These are phyloP conservation scores for Coniochaeta prunicola DNA, from an alignment of 2,329 filamentous ascomycete genomes.

Conservation along the genomic window DNA sequence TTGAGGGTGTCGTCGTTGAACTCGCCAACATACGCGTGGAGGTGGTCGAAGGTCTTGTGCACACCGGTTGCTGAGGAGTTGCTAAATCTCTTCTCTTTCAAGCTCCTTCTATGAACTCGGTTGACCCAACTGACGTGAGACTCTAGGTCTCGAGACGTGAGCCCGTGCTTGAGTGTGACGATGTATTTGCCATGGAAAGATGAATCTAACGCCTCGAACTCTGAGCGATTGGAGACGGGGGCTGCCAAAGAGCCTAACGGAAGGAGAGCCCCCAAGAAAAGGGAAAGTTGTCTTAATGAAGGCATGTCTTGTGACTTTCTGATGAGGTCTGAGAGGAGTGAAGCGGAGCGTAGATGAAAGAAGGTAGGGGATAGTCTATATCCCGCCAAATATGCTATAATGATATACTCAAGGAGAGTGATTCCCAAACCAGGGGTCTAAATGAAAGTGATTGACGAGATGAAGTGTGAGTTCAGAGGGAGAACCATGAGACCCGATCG, in stretches of 20 bases:
- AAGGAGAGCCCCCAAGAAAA: neutral
- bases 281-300: neutral
- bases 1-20: conserved; percentile 34
- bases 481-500: no score
- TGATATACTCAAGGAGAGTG: neutral
- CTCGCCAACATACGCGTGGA: conserved; percentile 32
- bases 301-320: neutral
- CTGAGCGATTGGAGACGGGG: neutral
- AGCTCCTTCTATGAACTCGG: conserved; percentile 26
- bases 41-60: conserved; percentile 31
- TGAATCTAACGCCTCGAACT: neutral
- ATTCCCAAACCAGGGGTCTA: neutral
- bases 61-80: conserved; percentile 21
- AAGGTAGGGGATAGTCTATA: neutral
- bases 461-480: neutral
- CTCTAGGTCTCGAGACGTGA: conserved; percentile 21
- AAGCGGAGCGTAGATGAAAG: neutral
- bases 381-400: neutral
- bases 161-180: conserved; percentile 30
- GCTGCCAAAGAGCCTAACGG: neutral
- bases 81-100: conserved; percentile 18
- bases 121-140: conserved; percentile 25
- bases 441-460: neutral
- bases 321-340: neutral
- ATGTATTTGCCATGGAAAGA: conserved; percentile 27